These are phyloP conservation scores for Paraglomus occultum DNA, from an alignment of 192 early-diverging fungal genomes.

Conservation along the genomic window DNA sequence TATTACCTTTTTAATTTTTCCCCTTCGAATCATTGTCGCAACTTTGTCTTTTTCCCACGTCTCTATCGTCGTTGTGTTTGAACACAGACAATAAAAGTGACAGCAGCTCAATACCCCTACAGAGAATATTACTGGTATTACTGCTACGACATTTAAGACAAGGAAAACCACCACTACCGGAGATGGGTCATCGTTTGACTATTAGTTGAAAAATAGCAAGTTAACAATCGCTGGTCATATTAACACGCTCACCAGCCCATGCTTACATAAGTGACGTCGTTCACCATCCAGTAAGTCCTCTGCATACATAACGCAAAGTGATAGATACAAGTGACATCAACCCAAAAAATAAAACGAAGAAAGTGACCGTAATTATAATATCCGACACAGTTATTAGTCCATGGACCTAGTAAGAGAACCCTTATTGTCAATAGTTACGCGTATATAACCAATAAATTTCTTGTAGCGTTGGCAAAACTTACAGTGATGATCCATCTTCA, in stretches of 20 bases:
- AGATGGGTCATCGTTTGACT: slow-evolving; percentile 40
- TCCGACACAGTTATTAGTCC: slow-evolving; percentile 87
- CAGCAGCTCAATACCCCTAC: slow-evolving; percentile 68
- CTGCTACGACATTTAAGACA: slow-evolving; percentile 71
- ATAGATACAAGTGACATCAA: slow-evolving; percentile 56
- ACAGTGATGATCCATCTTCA: slow-evolving; percentile 88
- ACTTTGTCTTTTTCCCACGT: slow-evolving; percentile 72
- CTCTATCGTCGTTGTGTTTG: slow-evolving; percentile 85
- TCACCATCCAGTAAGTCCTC: slow-evolving; percentile 49
- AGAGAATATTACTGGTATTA: slow-evolving; percentile 63
- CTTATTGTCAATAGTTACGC: neutral
- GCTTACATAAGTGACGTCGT: slow-evolving; percentile 31
- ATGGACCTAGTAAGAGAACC: slow-evolving; percentile 51
- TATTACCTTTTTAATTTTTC: slow-evolving; percentile 56
- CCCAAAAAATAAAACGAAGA: slow-evolving; percentile 75
- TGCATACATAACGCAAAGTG: slow-evolving; percentile 52
- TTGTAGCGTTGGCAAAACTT: neutral
- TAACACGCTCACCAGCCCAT: slow-evolving; percentile 13
- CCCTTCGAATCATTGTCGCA: slow-evolving; percentile 56
- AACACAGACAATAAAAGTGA: slow-evolving; percentile 68
- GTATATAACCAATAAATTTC: slow-evolving; percentile 1
- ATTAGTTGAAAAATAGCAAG: neutral
- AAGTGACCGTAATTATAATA: slow-evolving; percentile 72
- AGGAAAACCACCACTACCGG: slow-evolving; percentile 68
- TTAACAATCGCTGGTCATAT: neutral